A percentile compares a stretch with the other conserved stretches of the same genome.
These are phyloP conservation scores for Debaryomyces subglobosus DNA, from an alignment of 1,139 yeast genomes.

Conservation along the genomic window DNA sequence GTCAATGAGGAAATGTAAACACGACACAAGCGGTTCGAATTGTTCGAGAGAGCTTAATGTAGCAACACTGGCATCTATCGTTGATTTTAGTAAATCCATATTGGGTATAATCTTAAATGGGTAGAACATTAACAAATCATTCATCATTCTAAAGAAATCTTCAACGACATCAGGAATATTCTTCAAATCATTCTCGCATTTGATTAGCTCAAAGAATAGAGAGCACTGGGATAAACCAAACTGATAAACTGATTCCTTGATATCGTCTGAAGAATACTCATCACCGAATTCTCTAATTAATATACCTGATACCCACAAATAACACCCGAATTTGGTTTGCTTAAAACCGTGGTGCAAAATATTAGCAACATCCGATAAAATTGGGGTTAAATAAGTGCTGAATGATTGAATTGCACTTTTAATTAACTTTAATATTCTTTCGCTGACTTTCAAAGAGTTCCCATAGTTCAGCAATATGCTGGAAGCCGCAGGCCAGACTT, in stretches of 20 bases:
- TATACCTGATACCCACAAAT: slow-evolving; percentile 88
- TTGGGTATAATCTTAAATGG: slow-evolving; percentile 67
- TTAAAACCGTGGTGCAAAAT: slow-evolving; percentile 70
- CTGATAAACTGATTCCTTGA: slow-evolving; percentile 46
- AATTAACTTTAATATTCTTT: slow-evolving; percentile 70
- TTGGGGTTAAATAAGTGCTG: slow-evolving; percentile 61
- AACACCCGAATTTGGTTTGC: slow-evolving; percentile 74
- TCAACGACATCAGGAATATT: slow-evolving; percentile 77
- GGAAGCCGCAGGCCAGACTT: slow-evolving; percentile 60
- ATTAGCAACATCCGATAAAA: slow-evolving; percentile 66
- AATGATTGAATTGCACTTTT: slow-evolving; percentile 70
- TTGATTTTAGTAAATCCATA: slow-evolving; percentile 57
- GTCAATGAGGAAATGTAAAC: slow-evolving; percentile 78
- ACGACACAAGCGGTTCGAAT: slow-evolving; percentile 69
- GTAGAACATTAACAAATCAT: slow-evolving; percentile 77
- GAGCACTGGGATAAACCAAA: slow-evolving; percentile 53
- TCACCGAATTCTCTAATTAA: slow-evolving; percentile 78
- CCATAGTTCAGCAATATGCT: slow-evolving; percentile 58
- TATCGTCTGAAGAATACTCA: slow-evolving; percentile 44
- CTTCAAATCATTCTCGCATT: slow-evolving; percentile 28
- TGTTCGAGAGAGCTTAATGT: slow-evolving; percentile 61
- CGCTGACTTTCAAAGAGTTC: slow-evolving; percentile 62
- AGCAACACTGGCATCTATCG: slow-evolving; percentile 62
- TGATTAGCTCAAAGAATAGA: slow-evolving; percentile 40
- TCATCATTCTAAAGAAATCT: slow-evolving; percentile 84